phyloP scores from a whole-genome alignment of 352 stramenopile genomes.

The Globisporangium okanoganense region DNA sequence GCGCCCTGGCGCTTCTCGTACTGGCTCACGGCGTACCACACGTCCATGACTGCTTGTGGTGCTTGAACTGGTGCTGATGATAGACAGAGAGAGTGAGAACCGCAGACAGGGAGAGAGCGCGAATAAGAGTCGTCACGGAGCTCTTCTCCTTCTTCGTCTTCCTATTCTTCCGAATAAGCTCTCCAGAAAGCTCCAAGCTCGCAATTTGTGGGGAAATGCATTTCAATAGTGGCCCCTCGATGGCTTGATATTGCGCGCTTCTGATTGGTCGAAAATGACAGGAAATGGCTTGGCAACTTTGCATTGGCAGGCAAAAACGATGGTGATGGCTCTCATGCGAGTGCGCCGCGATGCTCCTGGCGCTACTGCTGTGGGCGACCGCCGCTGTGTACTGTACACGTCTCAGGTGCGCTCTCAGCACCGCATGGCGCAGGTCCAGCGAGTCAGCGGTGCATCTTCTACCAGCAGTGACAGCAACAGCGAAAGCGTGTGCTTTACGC shows the following conservation, averaged over 20 bases:
- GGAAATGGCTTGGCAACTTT: not conserved
- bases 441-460: not conserved
- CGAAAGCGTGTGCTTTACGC: constrained; percentile 18
- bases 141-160: not conserved
- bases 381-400: constrained; percentile 22
- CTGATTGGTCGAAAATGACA: constrained; percentile 1
- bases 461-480: not conserved
- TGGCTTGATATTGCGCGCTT: not conserved
- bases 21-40: constrained; percentile 63
- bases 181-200: not conserved
- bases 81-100: not conserved
- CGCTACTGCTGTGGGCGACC: not conserved
- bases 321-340: not conserved
- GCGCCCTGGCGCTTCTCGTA: constrained; percentile 43
- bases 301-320: not conserved
- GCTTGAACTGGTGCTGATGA: not conserved
- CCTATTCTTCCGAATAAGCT: not conserved
- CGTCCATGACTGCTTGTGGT: constrained; percentile 42
- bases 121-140: not conserved
- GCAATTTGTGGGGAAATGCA: not conserved
- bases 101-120: not conserved
- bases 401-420: constrained; percentile 15
- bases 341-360: not conserved
- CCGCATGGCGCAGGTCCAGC: not conserved
- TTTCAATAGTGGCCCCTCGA: not conserved